Conservation (phyloP, 768 basidiomycete genomes). For the Tricholoma flavovirens region DNA sequence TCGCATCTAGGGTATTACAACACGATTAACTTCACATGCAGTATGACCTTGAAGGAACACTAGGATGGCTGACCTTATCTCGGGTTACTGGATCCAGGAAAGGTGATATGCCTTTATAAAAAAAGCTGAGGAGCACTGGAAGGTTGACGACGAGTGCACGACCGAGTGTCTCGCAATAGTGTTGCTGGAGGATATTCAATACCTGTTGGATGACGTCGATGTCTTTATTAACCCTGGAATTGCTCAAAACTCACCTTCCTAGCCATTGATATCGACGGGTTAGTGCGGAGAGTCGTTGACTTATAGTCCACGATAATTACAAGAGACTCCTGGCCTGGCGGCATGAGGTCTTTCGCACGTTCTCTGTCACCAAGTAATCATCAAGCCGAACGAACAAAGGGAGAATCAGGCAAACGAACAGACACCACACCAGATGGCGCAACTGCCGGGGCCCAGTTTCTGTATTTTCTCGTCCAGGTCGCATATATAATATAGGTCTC, state of each 20-base stretch:
- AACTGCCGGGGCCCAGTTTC: constrained; percentile 72
- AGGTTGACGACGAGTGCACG: constrained; percentile 81
- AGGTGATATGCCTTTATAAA: constrained; percentile 79
- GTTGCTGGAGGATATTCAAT: constrained; percentile 76
- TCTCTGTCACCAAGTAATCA: constrained; percentile 42
- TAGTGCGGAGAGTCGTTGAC: constrained; percentile 73
- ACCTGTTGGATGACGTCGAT: constrained; percentile 31
- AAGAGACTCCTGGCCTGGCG: constrained; percentile 75
- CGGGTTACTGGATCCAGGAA: constrained; percentile 86
- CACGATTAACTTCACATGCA: neutral
- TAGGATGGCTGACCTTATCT: constrained; percentile 57
- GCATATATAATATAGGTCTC: constrained; percentile 85
- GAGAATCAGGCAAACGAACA: constrained; percentile 45
- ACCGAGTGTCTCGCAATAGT: constrained; percentile 86
- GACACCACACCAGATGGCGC: constrained; percentile 78
- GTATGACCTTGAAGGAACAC: neutral
- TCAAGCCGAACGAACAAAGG: neutral
- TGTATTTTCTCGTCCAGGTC: constrained; percentile 84
- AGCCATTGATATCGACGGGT: constrained; percentile 77
- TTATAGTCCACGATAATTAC: constrained; percentile 86
- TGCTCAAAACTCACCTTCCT: constrained; percentile 46
- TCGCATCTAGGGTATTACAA: constrained; percentile 53
- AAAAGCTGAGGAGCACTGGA: constrained; percentile 65
- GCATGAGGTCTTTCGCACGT: constrained; percentile 86
- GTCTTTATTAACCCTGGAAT: neutral